Evolutionary conservation across 208 protist genomes (phyloP).

Genomic region (Wallacemonas sp.): DNA sequence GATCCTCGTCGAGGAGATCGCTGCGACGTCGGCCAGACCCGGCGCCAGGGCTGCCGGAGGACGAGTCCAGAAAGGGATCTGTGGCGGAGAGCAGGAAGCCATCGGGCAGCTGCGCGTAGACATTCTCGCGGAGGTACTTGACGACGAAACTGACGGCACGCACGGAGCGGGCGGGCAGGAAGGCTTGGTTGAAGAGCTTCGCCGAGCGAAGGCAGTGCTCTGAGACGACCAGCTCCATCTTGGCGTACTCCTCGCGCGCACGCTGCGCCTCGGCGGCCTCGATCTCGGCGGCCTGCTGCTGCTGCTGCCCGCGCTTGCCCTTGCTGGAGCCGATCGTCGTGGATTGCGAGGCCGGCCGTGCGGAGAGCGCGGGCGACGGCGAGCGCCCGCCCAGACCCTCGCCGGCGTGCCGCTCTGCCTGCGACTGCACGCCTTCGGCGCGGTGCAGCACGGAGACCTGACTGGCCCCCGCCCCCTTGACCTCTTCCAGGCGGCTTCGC

Average conservation of each 20-base stretch:
- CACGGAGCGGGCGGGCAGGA: constrained; percentile 27
- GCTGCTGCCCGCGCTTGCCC: constrained; percentile 12
- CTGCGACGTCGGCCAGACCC: background rate
- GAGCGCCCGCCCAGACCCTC: background rate
- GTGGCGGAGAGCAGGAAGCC: constrained; percentile 12
- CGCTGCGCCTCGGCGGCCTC: background rate
- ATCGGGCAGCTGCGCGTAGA: constrained; percentile 19
- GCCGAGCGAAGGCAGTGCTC: constrained; percentile 23
- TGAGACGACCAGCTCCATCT: background rate
- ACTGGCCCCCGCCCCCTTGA: background rate
- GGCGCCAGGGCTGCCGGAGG: background rate
- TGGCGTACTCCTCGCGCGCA: constrained; percentile 8
- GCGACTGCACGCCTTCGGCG: background rate
- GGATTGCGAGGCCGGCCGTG: background rate
- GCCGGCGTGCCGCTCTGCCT: no score
- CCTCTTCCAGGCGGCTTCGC: constrained; percentile 9
- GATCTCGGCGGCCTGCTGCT: constrained; percentile 9
- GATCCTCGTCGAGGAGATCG: constrained; percentile 2
- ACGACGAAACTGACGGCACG: constrained; percentile 25
- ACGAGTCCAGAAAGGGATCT: constrained; percentile 7
- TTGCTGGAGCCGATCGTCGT: background rate
- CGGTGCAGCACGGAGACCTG: background rate
- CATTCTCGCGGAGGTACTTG: constrained; percentile 24
- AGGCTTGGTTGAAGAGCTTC: constrained; percentile 33
- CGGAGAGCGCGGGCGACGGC: background rate